phyloP scores from a whole-genome alignment of 108 stramenopile genomes.

The Skeletonema marinoi region DNA sequence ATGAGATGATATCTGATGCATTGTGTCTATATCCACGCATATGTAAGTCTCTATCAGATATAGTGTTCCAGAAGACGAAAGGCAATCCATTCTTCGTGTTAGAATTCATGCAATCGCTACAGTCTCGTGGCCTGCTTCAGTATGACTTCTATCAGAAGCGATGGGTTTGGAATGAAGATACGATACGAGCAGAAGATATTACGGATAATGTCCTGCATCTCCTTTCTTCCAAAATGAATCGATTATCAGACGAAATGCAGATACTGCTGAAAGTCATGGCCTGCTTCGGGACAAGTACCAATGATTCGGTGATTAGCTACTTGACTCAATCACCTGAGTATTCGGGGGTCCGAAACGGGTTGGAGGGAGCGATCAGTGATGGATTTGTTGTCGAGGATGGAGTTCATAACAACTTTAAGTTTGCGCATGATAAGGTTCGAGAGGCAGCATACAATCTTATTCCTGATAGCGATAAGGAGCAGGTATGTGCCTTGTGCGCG shows the following conservation, averaged over 20 bases:
- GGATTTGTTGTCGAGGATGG: constrained; percentile 14
- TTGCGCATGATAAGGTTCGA: constrained; percentile 48
- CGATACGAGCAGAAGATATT: too few species aligned
- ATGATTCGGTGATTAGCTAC: not conserved
- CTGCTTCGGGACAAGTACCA: not conserved
- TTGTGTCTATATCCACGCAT: constrained; percentile 24
- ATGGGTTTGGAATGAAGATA: too few species aligned
- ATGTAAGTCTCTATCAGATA: constrained; percentile 14
- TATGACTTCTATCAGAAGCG: constrained; percentile 12
- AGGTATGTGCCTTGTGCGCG: not conserved
- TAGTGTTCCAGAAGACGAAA: constrained; percentile 30
- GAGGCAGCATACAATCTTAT: constrained; percentile 12
- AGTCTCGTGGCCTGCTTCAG: constrained; percentile 5
- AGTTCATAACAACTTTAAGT: constrained; percentile 15
- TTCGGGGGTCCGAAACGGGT: not conserved
- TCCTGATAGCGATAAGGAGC: constrained; percentile 28
- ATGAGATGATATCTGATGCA: constrained; percentile 30
- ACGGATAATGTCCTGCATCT: too few species aligned
- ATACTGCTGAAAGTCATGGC: not conserved
- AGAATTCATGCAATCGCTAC: constrained; percentile 29
- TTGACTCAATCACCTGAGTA: not conserved
- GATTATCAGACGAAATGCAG: constrained; percentile 15
- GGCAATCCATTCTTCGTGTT: not conserved
- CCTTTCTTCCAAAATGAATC: too few species aligned
- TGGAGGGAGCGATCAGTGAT: constrained; percentile 5